Base-by-base conservation (phyloP, 2,329 filamentous ascomycete genomes). In the Colletotrichum zoysiae region DNA sequence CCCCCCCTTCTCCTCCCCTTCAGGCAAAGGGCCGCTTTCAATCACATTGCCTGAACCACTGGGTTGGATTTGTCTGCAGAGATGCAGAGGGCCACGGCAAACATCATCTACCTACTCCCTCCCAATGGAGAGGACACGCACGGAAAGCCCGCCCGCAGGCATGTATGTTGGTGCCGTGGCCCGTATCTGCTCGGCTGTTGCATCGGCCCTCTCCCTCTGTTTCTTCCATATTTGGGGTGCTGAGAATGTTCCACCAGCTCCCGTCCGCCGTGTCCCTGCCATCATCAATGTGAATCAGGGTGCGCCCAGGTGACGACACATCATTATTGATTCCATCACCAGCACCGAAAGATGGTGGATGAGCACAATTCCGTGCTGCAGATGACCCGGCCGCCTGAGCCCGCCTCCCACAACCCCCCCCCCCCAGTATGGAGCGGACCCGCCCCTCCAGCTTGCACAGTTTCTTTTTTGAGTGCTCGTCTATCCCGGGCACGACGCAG, bases 11-110 rank as follows among this genome's bases (percentile, higher is more conserved):
- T 30, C 30, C 30, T 30, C 30, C 30, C 30, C 30, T 30, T 56
- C 63, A 50, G 48, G 48, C 23, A 48, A 65, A 66, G 55, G 55
- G 46, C 67, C 61, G 67, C 62, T 35, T 59, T 46, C 56, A 55
- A 48, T 42, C 40, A 60, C 66, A 42, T 57, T 65, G 66, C 44
- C 66, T 66, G 33, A 66, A 71, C 63, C 64, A 58, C 57, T 26
- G 35, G 11, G 57, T 38, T 58, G 68, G 64, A 51, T 58, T 67
- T 35, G 40, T 26, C 14, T 38, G 42, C 38, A 26, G 66, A 33
- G 55, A 56, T 56, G 60, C 40, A 48, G 56, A 35, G 48, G 50
- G 48, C 35, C 50, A 23, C 16, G 42, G 18, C 50, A 40, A 57
- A 63, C 42, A 50, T 23, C 11, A n/a, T n/a, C 38, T 40, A 42